These are phyloP conservation scores for Mycothermus thermophilus DNA, from an alignment of 495 filamentous ascomycete genomes.

Conservation along the genomic window DNA sequence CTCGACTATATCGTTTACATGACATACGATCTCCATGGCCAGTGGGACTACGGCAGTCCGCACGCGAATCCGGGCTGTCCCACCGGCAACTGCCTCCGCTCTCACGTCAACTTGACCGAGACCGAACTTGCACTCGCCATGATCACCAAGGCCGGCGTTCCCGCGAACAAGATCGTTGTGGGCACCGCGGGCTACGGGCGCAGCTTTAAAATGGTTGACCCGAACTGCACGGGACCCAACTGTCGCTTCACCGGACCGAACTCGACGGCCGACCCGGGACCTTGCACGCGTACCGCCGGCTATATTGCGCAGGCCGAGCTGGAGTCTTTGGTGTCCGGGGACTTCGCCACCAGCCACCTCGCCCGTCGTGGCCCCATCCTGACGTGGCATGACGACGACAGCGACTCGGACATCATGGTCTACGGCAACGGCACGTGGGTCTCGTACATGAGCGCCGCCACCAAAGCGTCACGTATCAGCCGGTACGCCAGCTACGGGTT, in stretches of 20 bases:
- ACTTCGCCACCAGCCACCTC: too few species aligned
- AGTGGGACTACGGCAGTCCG: constrained; percentile 9
- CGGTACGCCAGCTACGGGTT: constrained; percentile 2
- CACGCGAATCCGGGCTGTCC: constrained; percentile 17
- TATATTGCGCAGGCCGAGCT: constrained; percentile 10
- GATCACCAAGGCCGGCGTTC: constrained; percentile 38
- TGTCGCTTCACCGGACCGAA: constrained; percentile 7
- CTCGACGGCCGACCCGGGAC: constrained; percentile 2
- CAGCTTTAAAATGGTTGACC: constrained; percentile 17
- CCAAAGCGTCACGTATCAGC: not conserved
- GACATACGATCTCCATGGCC: constrained; percentile 21
- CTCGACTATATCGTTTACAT: constrained; percentile 22
- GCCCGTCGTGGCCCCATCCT: too few species aligned
- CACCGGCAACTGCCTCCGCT: constrained; percentile 26
- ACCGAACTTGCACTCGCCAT: constrained; percentile 25
- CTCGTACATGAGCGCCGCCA: constrained; percentile 3
- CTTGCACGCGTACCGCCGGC: constrained; percentile 2
- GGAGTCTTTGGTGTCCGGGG: not conserved
- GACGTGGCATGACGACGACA: not conserved
- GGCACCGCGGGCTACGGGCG: constrained; percentile 27
- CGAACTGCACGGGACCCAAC: constrained; percentile 3
- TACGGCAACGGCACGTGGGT: constrained; percentile 1
- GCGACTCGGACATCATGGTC: constrained; percentile 2
- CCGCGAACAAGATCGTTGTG: constrained; percentile 23
- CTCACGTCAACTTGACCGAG: constrained; percentile 33